Base-by-base conservation (phyloP, 208 protist genomes). In the Leishmania tarentolae region DNA sequence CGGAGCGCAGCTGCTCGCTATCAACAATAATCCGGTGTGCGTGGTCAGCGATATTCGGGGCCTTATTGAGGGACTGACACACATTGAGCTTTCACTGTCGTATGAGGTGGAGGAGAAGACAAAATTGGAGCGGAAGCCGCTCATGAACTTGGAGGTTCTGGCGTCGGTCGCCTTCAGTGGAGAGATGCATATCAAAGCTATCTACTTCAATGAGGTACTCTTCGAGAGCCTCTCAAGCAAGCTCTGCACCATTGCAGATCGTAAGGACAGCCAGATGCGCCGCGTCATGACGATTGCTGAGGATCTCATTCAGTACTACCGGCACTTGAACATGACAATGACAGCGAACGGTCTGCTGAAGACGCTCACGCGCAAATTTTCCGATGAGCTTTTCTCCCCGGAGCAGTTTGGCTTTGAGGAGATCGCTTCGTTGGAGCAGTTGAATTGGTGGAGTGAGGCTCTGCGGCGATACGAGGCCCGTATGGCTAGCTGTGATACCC, bases 181-280 rank as follows among this genome's bases (percentile, higher is more conserved):
- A 1, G 85, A 94, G 80, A 95, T 96, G 91, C 93, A 96, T 81
- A 91, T 91, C 44, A 98, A 95, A 80, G 93, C 91, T 17, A 95
- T 98, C 75, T 98, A 95, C 88, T 93, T 98, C 81, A 96, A 95
- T 73, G 94, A 98, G 80, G 81, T 95, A 17, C 83, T 96, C 21
- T 95, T 98, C 74, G 88, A 95, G 73, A 80, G 88, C 44, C 86
- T 95, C 0, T 89, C 88, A 21, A 86, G 82, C 73, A 83, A 92
- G 61, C 72, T 94, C 1, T 81, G 86, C 57, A 84, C 75, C 13
- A 46, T 83, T 1, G 74, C 74, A 4, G 81, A 80, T 71, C 79
- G 80, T 44, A 88, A 92, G 73, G 88, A 94, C 79, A 80, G 83
- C 17, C 89, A 86, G 40, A 83, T 91, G 53, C 83, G 88, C n/a